phyloP scores from a whole-genome alignment of 371 early-diverging fungal species.

The Mycotypha africana region DNA sequence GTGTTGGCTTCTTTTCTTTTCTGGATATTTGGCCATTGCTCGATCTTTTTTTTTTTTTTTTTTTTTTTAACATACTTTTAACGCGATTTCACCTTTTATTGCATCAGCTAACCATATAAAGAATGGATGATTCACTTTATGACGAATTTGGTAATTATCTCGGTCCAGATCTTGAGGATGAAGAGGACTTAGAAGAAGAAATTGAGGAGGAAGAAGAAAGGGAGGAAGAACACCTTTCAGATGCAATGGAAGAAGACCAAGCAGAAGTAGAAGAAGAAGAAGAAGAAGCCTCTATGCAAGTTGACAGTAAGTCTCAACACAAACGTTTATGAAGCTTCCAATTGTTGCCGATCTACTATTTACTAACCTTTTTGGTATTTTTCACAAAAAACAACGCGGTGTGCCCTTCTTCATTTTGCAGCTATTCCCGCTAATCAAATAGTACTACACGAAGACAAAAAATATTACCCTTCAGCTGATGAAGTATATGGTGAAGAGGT shows the following conservation, averaged over 20 bases:
- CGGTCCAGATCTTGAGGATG: conserved; percentile 86
- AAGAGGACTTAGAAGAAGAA: conserved; percentile 38
- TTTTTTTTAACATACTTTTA: conserved; percentile 2
- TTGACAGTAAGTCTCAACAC: too few relatives aligned
- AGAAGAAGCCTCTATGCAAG: conserved; percentile 32
- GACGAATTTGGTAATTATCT: conserved; percentile 99
- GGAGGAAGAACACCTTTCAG: conserved; percentile 39
- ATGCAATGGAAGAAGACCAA: conserved; percentile 40
- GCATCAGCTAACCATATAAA: conserved; percentile 13
- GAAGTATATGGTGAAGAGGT: conserved; percentile 97
- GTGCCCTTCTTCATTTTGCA: conserved; percentile 9
- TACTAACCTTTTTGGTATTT: too few relatives aligned
- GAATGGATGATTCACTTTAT: conserved; percentile 76
- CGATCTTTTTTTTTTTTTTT: conserved; percentile 1
- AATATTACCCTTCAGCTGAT: conserved; percentile 95
- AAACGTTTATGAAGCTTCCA: too few relatives aligned
- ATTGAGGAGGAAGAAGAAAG: conserved; percentile 29
- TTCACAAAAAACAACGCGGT: too few relatives aligned
- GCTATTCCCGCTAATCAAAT: conserved; percentile 72
- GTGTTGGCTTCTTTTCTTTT: too few relatives aligned
- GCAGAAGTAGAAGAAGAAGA: too few relatives aligned
- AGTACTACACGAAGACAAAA: conserved; percentile 95
- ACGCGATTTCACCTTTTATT: conserved; percentile 3
- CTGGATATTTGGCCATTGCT: neutral
- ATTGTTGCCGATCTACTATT: too few relatives aligned